phyloP scores from a whole-genome alignment of 2,329 filamentous ascomycete species.

The Aspergillus sp. region DNA sequence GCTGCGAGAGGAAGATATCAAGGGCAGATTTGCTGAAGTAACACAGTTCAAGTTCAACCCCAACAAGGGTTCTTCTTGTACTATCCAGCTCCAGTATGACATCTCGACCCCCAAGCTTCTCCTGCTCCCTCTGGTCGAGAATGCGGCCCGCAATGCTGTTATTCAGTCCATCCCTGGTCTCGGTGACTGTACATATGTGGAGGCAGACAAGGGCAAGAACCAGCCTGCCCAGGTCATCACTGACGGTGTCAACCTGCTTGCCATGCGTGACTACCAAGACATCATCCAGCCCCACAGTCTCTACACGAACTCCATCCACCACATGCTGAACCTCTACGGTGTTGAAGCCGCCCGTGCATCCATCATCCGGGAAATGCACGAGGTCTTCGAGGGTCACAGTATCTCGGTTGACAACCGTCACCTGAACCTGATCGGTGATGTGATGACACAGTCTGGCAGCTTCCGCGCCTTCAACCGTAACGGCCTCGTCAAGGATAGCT shows the following conservation, averaged over 20 bases:
- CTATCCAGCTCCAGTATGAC: slow-evolving; percentile 78
- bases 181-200: slow-evolving; percentile 64
- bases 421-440: slow-evolving; percentile 90
- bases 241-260: slow-evolving; percentile 78
- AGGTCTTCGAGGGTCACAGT: slow-evolving; percentile 84
- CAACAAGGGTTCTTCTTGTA: slow-evolving; percentile 66
- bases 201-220: slow-evolving; percentile 51
- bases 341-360: slow-evolving; percentile 86
- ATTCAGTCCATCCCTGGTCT: slow-evolving; percentile 83
- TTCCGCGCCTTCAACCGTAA: slow-evolving; percentile 92
- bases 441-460: slow-evolving; percentile 90
- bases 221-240: slow-evolving; percentile 61
- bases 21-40: slow-evolving; percentile 61
- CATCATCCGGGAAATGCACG: slow-evolving; percentile 80
- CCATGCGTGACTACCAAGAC: slow-evolving; percentile 84
- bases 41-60: slow-evolving; percentile 78
- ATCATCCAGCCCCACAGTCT: slow-evolving; percentile 82
- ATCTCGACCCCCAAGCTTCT: slow-evolving; percentile 80
- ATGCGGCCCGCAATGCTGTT: slow-evolving; percentile 70
- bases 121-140: slow-evolving; percentile 85
- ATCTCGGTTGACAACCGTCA: slow-evolving; percentile 90
- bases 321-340: slow-evolving; percentile 80
- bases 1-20: slow-evolving; percentile 60
- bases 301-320: slow-evolving; percentile 86
- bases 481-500: slow-evolving; percentile 71